Conservation (phyloP, 257 asterid genomes). For the Solanum pennellii region DNA sequence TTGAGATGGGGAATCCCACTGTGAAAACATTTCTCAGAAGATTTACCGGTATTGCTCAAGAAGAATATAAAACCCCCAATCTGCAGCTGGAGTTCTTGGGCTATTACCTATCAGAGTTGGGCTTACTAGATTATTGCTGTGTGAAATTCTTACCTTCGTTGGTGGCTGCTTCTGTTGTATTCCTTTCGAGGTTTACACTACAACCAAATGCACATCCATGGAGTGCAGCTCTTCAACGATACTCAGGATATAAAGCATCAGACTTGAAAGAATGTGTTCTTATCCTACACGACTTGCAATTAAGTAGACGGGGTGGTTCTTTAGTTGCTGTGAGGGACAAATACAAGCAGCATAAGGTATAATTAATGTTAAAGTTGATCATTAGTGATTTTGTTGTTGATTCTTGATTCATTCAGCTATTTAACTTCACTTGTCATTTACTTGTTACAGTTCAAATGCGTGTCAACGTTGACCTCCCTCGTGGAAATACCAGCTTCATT, state of each 20-base stretch:
- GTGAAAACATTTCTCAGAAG: constrained; percentile 71
- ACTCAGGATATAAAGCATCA: constrained; percentile 50
- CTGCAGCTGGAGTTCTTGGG: constrained; percentile 69
- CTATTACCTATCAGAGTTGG: constrained; percentile 72
- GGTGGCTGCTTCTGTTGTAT: constrained; percentile 71
- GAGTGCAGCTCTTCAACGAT: constrained; percentile 28
- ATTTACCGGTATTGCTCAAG: constrained; percentile 41
- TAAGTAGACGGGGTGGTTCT: constrained; percentile 38
- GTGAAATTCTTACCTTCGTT: constrained; percentile 69
- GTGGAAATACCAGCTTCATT: constrained; percentile 37
- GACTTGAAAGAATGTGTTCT: constrained; percentile 62
- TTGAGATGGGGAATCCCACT: constrained; percentile 85
- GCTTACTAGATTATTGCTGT: constrained; percentile 64
- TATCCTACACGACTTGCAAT: constrained; percentile 58
- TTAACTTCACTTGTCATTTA: not conserved
- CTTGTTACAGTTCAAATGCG: constrained; percentile 61
- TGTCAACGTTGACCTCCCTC: constrained; percentile 38
- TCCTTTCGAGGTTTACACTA: constrained; percentile 63
- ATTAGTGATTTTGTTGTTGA: not conserved
- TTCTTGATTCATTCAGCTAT: not conserved
- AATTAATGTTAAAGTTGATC: not conserved
- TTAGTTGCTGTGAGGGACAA: constrained; percentile 62
- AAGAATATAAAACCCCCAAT: constrained; percentile 25
- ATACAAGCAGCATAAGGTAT: constrained; percentile 69
- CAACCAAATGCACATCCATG: constrained; percentile 56